Conservation (phyloP, 495 filamentous ascomycete genomes). For the Hyphodiscus hymeniophilus region DNA sequence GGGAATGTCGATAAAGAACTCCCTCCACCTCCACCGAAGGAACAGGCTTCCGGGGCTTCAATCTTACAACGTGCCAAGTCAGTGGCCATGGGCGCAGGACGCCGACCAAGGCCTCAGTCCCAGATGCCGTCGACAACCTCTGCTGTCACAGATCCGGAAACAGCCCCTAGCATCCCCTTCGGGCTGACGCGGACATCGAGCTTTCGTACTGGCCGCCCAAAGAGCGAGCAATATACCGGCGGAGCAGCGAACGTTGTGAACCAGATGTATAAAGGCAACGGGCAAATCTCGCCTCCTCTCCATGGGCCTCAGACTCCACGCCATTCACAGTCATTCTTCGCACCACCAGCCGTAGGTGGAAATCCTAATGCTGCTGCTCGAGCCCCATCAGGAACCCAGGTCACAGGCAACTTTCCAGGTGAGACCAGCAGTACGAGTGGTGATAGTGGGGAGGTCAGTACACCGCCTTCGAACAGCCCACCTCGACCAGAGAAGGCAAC, state of each 20-base stretch:
- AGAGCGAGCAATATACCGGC: conserved; percentile 63
- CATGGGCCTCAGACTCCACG: conserved; percentile 38
- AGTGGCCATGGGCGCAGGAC: conserved; percentile 39
- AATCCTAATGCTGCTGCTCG: conserved; percentile 22
- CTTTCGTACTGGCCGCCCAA: conserved; percentile 49
- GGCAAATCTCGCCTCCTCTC: conserved; percentile 47
- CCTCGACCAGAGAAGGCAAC: conserved; percentile 44
- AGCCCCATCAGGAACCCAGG: conserved; percentile 27
- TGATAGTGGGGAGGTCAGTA: conserved; percentile 47
- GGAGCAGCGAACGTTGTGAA: conserved; percentile 63
- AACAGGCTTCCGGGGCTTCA: conserved; percentile 38
- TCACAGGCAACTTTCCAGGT: conserved; percentile 46
- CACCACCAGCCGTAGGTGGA: conserved; percentile 23
- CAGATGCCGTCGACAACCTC: conserved; percentile 27
- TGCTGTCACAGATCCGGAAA: conserved; percentile 57
- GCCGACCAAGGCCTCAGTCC: conserved; percentile 47
- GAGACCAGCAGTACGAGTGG: conserved; percentile 53
- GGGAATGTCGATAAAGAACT: conserved; percentile 71
- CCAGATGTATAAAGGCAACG: conserved; percentile 67
- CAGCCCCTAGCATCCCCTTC: conserved; percentile 74
- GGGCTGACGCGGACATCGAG: conserved; percentile 55
- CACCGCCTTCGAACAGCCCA: conserved; percentile 39
- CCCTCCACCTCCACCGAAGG: conserved; percentile 63
- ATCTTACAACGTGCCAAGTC: conserved; percentile 78
- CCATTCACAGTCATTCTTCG: conserved; percentile 39